Evolutionary conservation across 805 yeast genomes (phyloP).

Genomic region (Candida easanensis): DNA sequence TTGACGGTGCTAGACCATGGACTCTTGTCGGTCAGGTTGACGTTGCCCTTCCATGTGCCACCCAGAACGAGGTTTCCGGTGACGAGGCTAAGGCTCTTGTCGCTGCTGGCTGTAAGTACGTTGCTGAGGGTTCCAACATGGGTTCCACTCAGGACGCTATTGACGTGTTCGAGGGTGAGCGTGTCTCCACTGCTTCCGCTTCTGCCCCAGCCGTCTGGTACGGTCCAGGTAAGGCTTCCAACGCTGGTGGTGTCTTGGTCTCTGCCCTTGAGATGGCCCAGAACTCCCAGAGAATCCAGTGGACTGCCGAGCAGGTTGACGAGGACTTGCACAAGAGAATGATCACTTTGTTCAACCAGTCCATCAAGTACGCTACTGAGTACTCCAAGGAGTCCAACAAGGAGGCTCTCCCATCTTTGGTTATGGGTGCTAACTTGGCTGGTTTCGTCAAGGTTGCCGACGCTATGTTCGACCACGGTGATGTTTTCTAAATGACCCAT

Average conservation of each 20-base stretch:
- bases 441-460: slow-evolving; percentile 98
- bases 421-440: slow-evolving; percentile 98
- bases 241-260: slow-evolving; percentile 99
- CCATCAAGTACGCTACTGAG: slow-evolving; percentile 81
- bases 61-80: slow-evolving; percentile 97
- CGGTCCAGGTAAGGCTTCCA: slow-evolving; percentile 99
- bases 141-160: slow-evolving; percentile 98
- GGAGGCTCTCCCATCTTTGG: slow-evolving; percentile 84
- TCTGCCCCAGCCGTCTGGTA: slow-evolving; percentile 77
- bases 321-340: slow-evolving; percentile 85
- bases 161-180: slow-evolving; percentile 85
- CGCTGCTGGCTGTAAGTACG: slow-evolving; percentile 85
- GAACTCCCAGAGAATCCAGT: slow-evolving; percentile 89
- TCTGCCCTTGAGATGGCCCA: slow-evolving; percentile 99
- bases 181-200: slow-evolving; percentile 42
- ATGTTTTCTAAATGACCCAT: slow-evolving; percentile 37
- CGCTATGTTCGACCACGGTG: slow-evolving; percentile 98
- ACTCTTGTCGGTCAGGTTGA: slow-evolving; percentile 85
- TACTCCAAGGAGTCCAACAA: slow-evolving; percentile 68
- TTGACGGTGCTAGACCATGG: slow-evolving; percentile 97
- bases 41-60: slow-evolving; percentile 96
- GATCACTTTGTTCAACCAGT: slow-evolving; percentile 89
- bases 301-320: slow-evolving; percentile 95
- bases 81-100: slow-evolving; percentile 94
- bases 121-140: slow-evolving; percentile 99